phyloP scores from a whole-genome alignment of 495 filamentous ascomycete species.

The Delitschia confertaspora region DNA sequence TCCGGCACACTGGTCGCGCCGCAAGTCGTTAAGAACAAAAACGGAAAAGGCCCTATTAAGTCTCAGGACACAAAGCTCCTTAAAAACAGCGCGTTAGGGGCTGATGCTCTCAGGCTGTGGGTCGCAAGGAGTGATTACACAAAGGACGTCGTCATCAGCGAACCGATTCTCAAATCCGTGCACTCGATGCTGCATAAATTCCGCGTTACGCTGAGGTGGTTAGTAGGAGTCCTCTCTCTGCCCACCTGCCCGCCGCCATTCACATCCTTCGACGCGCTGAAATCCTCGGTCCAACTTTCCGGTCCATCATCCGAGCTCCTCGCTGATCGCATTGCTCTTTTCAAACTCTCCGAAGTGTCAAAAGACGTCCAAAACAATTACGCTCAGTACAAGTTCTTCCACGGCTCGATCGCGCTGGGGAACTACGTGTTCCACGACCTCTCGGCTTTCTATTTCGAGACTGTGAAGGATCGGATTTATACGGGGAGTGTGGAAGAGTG shows the following conservation, averaged over 20 bases:
- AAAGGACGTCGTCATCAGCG: conserved; percentile 69
- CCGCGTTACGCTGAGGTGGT: conserved; percentile 76
- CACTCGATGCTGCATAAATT: conserved; percentile 74
- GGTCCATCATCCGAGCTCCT: conserved; percentile 37
- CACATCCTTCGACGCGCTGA: conserved; percentile 34
- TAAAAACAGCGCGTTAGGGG: conserved; percentile 44
- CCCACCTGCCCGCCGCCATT: conserved; percentile 35
- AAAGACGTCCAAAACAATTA: conserved; percentile 52
- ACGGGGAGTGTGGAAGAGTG: conserved; percentile 56
- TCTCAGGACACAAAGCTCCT: conserved; percentile 28
- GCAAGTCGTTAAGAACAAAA: conserved; percentile 45
- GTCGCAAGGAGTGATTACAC: conserved; percentile 87
- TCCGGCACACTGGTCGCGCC: conserved; percentile 62
- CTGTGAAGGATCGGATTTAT: conserved; percentile 83
- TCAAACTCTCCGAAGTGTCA: conserved; percentile 58
- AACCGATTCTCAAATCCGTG: conserved; percentile 61
- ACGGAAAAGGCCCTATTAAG: conserved; percentile 45
- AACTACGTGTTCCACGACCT: conserved; percentile 72
- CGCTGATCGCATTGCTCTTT: conserved; percentile 64
- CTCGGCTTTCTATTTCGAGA: conserved; percentile 88
- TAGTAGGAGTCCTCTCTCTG: conserved; percentile 68
- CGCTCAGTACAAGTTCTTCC: conserved; percentile 71
- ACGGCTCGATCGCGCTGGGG: conserved; percentile 61
- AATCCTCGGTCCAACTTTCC: not conserved
- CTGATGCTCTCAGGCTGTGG: conserved; percentile 89